Percentiles rank a stretch among this genome's conserved stretches.
Conservation (phyloP, 306 rosid species). For the Corylus avellana region DNA sequence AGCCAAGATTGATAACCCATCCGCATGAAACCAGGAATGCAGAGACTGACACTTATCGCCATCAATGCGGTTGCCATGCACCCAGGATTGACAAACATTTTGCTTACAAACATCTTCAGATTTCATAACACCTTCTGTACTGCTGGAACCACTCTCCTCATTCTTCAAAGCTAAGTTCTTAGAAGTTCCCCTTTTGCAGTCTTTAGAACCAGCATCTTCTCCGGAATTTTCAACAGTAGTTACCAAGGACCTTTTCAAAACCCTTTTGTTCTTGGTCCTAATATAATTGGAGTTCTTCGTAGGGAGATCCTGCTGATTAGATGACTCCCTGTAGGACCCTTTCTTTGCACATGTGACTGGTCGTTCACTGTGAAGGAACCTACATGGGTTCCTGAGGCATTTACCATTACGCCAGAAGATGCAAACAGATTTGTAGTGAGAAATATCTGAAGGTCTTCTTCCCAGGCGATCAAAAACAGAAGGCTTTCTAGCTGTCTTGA, state of each 20-base stretch:
- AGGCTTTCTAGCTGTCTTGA: too few relatives aligned
- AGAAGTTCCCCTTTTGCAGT: too few relatives aligned
- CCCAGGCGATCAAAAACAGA: too few relatives aligned
- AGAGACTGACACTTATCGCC: constrained; percentile 37
- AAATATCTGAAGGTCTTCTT: background rate
- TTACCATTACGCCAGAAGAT: background rate
- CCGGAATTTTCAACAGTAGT: too few relatives aligned
- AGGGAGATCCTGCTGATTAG: background rate
- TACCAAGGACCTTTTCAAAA: background rate
- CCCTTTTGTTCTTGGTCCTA: background rate
- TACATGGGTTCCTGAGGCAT: background rate
- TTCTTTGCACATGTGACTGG: background rate
- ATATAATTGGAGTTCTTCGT: background rate
- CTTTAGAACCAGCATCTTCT: too few relatives aligned
- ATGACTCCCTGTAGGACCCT: too few relatives aligned
- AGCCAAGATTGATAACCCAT: constrained; percentile 29
- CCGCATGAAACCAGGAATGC: constrained; percentile 47
- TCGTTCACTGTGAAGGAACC: background rate
- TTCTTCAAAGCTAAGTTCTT: background rate
- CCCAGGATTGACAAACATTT: constrained; percentile 41
- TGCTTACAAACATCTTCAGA: background rate
- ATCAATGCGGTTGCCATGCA: constrained; percentile 26
- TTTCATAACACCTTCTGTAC: background rate
- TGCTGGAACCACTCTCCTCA: background rate
- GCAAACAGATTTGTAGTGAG: background rate